Evolutionary conservation across 2,329 filamentous ascomycete species (phyloP).

Genomic region (Trichoderma koningiopsis): DNA sequence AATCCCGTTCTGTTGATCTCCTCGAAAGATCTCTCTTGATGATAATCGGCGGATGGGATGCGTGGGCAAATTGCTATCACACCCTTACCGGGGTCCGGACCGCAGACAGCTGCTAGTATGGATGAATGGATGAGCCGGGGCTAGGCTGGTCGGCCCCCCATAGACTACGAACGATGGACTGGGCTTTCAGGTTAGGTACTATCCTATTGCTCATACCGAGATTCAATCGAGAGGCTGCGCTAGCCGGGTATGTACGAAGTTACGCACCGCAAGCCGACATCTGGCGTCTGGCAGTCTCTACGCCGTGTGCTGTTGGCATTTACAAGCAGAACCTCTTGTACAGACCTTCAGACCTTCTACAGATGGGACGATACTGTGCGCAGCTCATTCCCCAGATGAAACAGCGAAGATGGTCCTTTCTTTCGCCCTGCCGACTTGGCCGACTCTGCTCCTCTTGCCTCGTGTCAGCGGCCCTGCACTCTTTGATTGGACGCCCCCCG

Average conservation of each 20-base stretch:
- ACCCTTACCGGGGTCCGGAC: not conserved
- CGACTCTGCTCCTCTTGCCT: not conserved
- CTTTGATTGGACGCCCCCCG: slow-evolving; percentile 32
- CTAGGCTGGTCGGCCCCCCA: not conserved
- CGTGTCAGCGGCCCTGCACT: slow-evolving; percentile 17
- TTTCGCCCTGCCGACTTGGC: not conserved
- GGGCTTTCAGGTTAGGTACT: not conserved
- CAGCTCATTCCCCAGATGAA: not conserved
- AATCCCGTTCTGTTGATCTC: slow-evolving; percentile 1
- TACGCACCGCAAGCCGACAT: not conserved
- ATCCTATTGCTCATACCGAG: slow-evolving; percentile 14
- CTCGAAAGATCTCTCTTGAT: slow-evolving; percentile 4
- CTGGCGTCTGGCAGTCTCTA: not conserved
- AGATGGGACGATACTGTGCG: not conserved
- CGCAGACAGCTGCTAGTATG: not conserved
- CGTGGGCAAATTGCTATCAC: not conserved
- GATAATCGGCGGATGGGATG: slow-evolving; percentile 3
- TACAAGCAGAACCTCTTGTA: not conserved
- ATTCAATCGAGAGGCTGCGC: slow-evolving; percentile 4
- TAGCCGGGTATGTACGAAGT: not conserved
- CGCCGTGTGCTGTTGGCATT: not conserved
- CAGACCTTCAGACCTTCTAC: not conserved
- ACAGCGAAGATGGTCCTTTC: not conserved
- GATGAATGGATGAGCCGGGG: not conserved
- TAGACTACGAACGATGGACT: not conserved